Base-by-base conservation (phyloP, 106 monocot genomes). In the Allium cepa region DNA sequence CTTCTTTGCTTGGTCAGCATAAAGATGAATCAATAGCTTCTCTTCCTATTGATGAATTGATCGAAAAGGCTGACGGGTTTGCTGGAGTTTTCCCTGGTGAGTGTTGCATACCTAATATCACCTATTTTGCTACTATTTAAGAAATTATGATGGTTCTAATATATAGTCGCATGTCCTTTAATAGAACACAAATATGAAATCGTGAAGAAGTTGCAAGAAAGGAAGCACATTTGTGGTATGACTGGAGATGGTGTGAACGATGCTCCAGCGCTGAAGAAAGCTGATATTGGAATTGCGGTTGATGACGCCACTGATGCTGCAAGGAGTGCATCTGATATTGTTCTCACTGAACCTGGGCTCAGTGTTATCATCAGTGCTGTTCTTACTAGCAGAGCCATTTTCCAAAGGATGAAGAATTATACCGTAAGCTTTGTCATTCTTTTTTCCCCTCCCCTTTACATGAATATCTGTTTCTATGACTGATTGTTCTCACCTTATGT, bases 11-110 rank as follows among this genome's bases (percentile, higher is more conserved):
- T 13, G 91, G 91, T 10, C 88, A 88, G 83, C 66, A 88, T 47
- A 86, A 86, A 69, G 96, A 92, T 62, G 84, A 79, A 16, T 80
- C 91, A 11, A 82, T 92, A 56, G 96, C 50, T 71, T 26, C 70
- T n/a, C 50, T 72, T 7, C 71, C 71, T 60, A 50, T 72, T 26
- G 71, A 72, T 52, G 71, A 72, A 15, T 61, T 72, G 51, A 72
- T 72, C 10, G 70, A 70, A 59, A 70, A 70, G 47, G 70, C 70
- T 48, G 70, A 70, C 49, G 70, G 70, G 46, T 72, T 72, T 53
- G 71, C 71, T 8, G 71, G 71, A 28, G 71, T 72, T 50, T 72
- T 72, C 26, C 71, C 60, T 22, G 66, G 66, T 67, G 6, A 48
- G 66, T 11, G 13, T 26, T 12, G 8, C 12, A 12, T n/a, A 36